Evolutionary conservation across 2,329 filamentous ascomycete species (phyloP), one percentile per base, ranked within the genome.

Genomic region (Microcyclosporella mali): DNA sequence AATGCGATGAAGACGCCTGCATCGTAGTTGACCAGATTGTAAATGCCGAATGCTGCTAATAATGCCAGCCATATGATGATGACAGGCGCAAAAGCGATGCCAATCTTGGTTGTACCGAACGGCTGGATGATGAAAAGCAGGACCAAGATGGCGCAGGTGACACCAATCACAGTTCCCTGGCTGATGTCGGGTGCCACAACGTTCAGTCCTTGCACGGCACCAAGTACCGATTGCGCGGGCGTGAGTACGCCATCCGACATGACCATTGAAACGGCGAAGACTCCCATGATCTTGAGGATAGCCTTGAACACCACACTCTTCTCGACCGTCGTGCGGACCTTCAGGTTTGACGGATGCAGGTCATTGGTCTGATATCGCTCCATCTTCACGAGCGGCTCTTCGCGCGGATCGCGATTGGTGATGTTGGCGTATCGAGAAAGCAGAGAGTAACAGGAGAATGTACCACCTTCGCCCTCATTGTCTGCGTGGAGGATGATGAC

Each of bases 381-480:
- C 64, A 85, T 74, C 40, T 73, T 74, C 15, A 82, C 65, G 9
- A 74, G 66, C n/a, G 69, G 70, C 15, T 69, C 68, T 54, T 74
- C 70, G 37, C 72, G 72, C 2, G 80, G 79, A 49, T 83, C 81
- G 10, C 71, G 66, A 36, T 74, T 71, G 11, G 75, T 70, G 45
- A 85, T 82, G 49, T 81, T 72, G 41, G 74, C 73, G 60, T 76
- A 81, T 52, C 78, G 69, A 3, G 79, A 74, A 1, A 85, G 70
- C 11, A 85, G 63, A 3, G 77, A 79, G 60, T 84, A 84, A 18
- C 80, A 73, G 21, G 76, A 78, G 61, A 85, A 85, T 0, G 81
- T 84, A 21, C 82, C 82, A 19, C 82, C 82, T 56, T 85, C 80
- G 33, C 82, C 82, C 56, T 85, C 81, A 48, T 85, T 80, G 59